Evolutionary conservation across 768 basidiomycete genomes (phyloP), one percentile per base, ranked within the genome.

Genomic region (Cystobasidium ongulense): DNA sequence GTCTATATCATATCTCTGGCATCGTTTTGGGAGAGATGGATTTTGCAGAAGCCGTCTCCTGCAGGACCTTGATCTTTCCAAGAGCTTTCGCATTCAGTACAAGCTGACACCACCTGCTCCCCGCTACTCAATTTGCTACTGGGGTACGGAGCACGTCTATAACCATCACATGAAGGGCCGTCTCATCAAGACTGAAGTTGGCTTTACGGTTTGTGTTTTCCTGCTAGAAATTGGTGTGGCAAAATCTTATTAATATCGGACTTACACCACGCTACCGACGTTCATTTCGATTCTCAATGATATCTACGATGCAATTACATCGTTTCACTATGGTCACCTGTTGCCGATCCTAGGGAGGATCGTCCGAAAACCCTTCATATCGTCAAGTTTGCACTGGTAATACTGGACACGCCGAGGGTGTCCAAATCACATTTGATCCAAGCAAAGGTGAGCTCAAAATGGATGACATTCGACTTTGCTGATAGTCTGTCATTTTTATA

Each of bases 331-430:
- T 39, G 35, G 2, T 31, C 36, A 21, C 36, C 18, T 29, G n/a
- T 10, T 52, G 21, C 21, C 17, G 21, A 5, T n/a, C 33, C 29
- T 36, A 77, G 71, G 75, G 74, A 54, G 76, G 74, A 23, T 63
- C 76, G 31, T 46, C 65, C 59, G 68, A 75, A 54, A 54, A 65
- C 18, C 91, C 91, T 0, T 83, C 82, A 64, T 97, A 97, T 80
- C 81, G 82, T 38, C 82, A 86, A 35, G 93, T 98, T 29, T 94
- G 94, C 80, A 80, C 84, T 1, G 94, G 93, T 0, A 78, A 82
- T 27, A 97, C 95, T 1, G 86, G 88, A 59, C 92, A 96, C 80
- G 95, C 95, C 0, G 95, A 97, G 81, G 88, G 92, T 5, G 81
- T 92, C 75, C 86, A 85, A 80, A 88, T 98, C 73, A 89, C 90